Evolutionary conservation across 2,329 filamentous ascomycete genomes (phyloP), one percentile per base, ranked within the genome.

Genomic region (Furcasterigmium furcatum): DNA sequence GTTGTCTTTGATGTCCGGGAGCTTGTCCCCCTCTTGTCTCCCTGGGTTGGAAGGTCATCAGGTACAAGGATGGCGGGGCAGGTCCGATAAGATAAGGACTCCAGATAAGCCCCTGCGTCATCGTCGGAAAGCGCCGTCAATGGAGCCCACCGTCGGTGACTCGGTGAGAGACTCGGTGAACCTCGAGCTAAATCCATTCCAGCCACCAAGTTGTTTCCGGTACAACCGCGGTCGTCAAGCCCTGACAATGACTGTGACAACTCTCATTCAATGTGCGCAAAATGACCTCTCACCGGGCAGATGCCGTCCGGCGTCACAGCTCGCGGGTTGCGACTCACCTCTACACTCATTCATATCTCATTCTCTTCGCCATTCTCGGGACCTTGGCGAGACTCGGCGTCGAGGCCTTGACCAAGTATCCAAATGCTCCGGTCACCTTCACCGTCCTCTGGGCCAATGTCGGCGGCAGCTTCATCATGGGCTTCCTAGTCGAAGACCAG

Each of bases 381-480:
- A 94, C 91, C 0, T 77, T 96, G 21, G 88, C 90, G 1, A 81
- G 92, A 10, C 70, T 96, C 1, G 91, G 91, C 4, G 68, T 96
- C 8, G 82, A 91, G 59, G 84, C 85, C 39, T 68, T 96, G 43
- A 94, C 90, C 0, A 80, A 76, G 46, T 96, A 95, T 61, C 83
- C 87, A 2, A 86, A 85, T 19, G 81, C 87, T 0, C 90, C 91
- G 0, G 72, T 94, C 19, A 71, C 81, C 5, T 91, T 88, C 45
- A 78, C 82, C 42, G 77, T 87, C 2, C 66, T 95, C 19, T 97
- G 92, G 92, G 85, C 91, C 49, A 96, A 97, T 58, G 85, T 96
- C 39, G 81, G 74, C 2, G 92, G 92, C 2, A 87, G 87, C 45
- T 60, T 95, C 1, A 54, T 95, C 47, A 87, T 97, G 80, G 92